Evolutionary conservation across 1,284 basidiomycete genomes (phyloP).

Genomic region (Xerocomus cyaneibrunnescens): DNA sequence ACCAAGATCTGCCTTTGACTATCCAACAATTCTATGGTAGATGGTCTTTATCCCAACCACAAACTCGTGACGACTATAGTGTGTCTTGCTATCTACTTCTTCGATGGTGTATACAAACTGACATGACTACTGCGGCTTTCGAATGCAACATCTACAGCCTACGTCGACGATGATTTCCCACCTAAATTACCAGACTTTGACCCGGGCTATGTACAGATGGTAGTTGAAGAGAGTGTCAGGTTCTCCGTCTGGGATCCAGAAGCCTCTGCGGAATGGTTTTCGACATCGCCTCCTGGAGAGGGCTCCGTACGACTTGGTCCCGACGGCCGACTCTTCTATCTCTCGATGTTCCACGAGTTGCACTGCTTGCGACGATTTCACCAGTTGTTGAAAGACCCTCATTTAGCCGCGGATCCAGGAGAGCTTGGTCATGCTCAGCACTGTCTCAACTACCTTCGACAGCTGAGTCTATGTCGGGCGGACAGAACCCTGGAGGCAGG

Average conservation of each 20-base stretch:
- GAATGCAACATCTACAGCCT: neutral
- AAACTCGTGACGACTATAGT: neutral
- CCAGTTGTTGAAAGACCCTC: neutral
- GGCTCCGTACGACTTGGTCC: neutral
- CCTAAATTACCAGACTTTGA: neutral
- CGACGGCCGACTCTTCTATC: neutral
- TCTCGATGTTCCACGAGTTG: slow-evolving; percentile 1
- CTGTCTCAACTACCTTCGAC: slow-evolving; percentile 7
- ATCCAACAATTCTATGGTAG: too few species aligned
- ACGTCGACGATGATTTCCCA: neutral
- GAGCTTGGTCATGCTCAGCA: neutral
- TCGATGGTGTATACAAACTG: too few species aligned
- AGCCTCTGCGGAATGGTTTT: neutral
- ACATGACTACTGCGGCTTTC: neutral
- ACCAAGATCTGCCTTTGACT: too few species aligned
- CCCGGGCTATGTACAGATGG: neutral
- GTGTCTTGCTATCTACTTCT: neutral
- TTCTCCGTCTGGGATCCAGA: neutral
- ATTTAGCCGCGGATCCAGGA: neutral
- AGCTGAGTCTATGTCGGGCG: slow-evolving; percentile 3
- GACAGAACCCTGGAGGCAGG: slow-evolving; percentile 5
- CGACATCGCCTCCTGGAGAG: neutral
- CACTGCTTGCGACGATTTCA: slow-evolving; percentile 2
- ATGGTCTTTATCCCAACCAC: too few species aligned
- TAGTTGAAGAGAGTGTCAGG: slow-evolving; percentile 3